Base-by-base conservation (phyloP, 257 asterid species). In the Ajuga chamaepitys region DNA sequence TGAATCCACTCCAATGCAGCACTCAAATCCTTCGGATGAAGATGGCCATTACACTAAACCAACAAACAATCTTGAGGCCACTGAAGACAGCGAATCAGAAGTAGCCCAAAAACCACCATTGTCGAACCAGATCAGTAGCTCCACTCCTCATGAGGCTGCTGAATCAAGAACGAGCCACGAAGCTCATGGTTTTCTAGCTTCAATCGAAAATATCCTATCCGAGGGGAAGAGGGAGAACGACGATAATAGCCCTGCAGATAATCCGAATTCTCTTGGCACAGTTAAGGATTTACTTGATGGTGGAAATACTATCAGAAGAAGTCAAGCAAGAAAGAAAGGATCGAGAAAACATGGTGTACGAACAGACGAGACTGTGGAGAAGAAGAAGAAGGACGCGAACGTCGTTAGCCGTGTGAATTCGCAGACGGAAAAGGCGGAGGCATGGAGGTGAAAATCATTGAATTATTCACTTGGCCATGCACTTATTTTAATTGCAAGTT, bases 401-500 rank as follows among this genome's bases (percentile, higher is more conserved):
- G 70, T 70, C 59, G 34, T 82, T 35, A 74, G 88, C 47, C 82
- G 88, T 8, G 64, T 82, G 21, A 87, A 83, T 78, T 80, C 91
- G 5, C 70, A 55, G 14, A 50, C 85, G 7, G 97, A 80, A 47
- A 71, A 83, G 56, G 81, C 74, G 58, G 95, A 82, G 73, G 78
- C 88, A 3, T 91, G 98, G 95, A 82, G 89, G 47, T 91, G 89
- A 91, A 58, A 61, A 14, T 13, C 57, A 3, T 45, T 26, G 64
- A 50, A 10, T 57, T 25, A 38, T 46, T 44, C 32, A 68, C 50
- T 55, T 72, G 70, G 74, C 37, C 47, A 13, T 58, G 50, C 28
- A 10, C 66, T 47, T 72, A 20, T 44, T 22, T 65, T 7, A 20
- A 34, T 57, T 21, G 38, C 8, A 30, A 0, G 4, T 66, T 21